Conservation (phyloP, 2,329 filamentous ascomycete genomes). For the Biscogniauxia mediterranea region DNA sequence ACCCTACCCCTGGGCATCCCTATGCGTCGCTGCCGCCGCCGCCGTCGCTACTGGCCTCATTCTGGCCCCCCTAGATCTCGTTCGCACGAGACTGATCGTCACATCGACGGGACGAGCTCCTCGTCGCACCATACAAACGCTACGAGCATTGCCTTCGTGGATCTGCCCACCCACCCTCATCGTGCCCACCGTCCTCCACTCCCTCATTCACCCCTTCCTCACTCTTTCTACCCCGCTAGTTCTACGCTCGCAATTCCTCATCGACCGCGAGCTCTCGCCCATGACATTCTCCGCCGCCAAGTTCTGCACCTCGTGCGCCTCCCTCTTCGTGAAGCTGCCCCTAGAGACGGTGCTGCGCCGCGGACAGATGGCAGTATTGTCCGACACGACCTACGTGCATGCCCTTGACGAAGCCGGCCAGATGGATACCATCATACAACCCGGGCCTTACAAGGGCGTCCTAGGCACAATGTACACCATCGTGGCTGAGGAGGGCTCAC, state of each 20-base stretch:
- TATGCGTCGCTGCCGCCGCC: constrained; percentile 67
- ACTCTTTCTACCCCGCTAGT: constrained; percentile 80
- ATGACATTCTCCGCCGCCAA: constrained; percentile 78
- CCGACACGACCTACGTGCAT: constrained; percentile 49
- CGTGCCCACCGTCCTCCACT: constrained; percentile 83
- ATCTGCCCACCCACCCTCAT: constrained; percentile 69
- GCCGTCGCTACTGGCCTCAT: constrained; percentile 73
- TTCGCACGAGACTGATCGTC: constrained; percentile 84
- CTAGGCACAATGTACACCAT: constrained; percentile 91
- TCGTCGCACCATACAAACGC: constrained; percentile 73
- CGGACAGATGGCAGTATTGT: constrained; percentile 75
- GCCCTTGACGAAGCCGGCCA: constrained; percentile 46
- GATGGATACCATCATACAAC: constrained; percentile 73
- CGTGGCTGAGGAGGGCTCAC: constrained; percentile 74
- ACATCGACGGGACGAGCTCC: constrained; percentile 74
- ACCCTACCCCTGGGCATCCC: constrained; percentile 76
- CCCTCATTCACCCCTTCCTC: constrained; percentile 78
- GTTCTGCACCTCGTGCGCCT: constrained; percentile 75
- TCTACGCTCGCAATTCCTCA: constrained; percentile 77
- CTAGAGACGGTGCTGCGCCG: constrained; percentile 88
- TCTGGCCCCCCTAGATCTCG: constrained; percentile 83
- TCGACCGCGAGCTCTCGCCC: constrained; percentile 80
- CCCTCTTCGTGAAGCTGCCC: constrained; percentile 83
- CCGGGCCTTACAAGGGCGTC: constrained; percentile 80
- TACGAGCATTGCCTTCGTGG: constrained; percentile 77